Conservation (phyloP, 1,139 yeast species). For the Debaryomyces nepalensis region DNA sequence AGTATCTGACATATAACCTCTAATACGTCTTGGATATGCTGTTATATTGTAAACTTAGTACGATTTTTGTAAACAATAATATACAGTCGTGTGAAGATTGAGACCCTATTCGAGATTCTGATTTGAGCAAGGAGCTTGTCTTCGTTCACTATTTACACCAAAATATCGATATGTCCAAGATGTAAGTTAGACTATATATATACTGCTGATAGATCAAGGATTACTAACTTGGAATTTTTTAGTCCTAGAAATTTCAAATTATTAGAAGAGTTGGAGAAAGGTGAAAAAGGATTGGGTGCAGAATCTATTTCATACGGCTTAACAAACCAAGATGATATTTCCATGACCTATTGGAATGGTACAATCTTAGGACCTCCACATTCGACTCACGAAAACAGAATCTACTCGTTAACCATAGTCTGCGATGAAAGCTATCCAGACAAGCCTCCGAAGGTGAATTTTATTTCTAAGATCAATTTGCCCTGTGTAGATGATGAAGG, state of each 20-base stretch:
- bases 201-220: neutral
- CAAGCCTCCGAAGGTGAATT: constrained; percentile 79
- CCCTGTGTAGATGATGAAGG: constrained; percentile 87
- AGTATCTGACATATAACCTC: constrained; percentile 17
- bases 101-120: constrained; percentile 9
- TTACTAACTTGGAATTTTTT: constrained; percentile 2
- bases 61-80: constrained; percentile 7
- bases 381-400: constrained; percentile 89
- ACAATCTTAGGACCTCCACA: constrained; percentile 98
- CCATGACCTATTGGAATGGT: constrained; percentile 95
- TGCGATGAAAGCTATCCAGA: constrained; percentile 91
- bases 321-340: constrained; percentile 83
- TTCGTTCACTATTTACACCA: neutral
- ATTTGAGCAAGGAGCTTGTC: neutral
- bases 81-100: constrained; percentile 10
- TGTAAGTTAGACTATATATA: constrained; percentile 30
- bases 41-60: neutral
- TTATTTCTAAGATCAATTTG: constrained; percentile 81
- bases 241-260: constrained; percentile 94
- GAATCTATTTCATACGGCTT: constrained; percentile 95
- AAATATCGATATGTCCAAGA: constrained; percentile 36
- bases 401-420: constrained; percentile 77
- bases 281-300: constrained; percentile 96
- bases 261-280: constrained; percentile 94
- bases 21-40: constrained; percentile 12